Base-by-base conservation (phyloP, 768 basidiomycete genomes). In the Suillus fuscotomentosus region DNA sequence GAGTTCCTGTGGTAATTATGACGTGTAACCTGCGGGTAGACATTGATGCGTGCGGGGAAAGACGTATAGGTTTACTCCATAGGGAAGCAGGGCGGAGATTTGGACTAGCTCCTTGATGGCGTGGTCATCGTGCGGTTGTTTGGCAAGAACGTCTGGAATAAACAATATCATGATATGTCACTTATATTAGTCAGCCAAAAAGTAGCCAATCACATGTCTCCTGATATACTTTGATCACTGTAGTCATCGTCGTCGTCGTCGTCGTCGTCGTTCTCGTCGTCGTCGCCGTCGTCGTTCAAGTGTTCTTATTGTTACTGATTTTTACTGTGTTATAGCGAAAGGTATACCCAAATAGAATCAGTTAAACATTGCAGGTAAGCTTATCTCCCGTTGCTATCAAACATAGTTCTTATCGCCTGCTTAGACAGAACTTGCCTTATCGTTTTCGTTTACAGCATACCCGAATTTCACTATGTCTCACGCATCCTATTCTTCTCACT, bases 401-500 rank as follows among this genome's bases (percentile, higher is more conserved):
- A 55, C 56, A 38, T 39, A 69, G 65, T 31, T 67, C 74, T 75
- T 75, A 75, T 75, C 74, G 72, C 74, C 27, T 43, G 63, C 59
- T 70, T 43, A 54, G 63, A 67, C 63, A 56, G 66, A 60, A 31
- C 54, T 50, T 36, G 54, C 54, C 75, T 75, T 75, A 75, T 75
- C 74, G 74, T 72, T 69, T 66, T 69, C 66, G 64, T 69, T 71
- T 73, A 73, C 74, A 75, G 74, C 71, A 77, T 75, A 75, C 74
- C 74, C 70, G 65, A 72, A 69, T 74, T 70, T 60, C 67, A 73
- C 70, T 63, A 88, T 87, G 87, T 88, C 87, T 79, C 87, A 88
- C 86, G 87, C 85, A 74, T 88, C 88, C 64, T 85, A 85, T 81
- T 88, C 89, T 68, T 89, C 88, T 76, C 84, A 79, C 82, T 88